Conservation (phyloP, 805 yeast genomes). For the Sugiyamaella floridensis region DNA sequence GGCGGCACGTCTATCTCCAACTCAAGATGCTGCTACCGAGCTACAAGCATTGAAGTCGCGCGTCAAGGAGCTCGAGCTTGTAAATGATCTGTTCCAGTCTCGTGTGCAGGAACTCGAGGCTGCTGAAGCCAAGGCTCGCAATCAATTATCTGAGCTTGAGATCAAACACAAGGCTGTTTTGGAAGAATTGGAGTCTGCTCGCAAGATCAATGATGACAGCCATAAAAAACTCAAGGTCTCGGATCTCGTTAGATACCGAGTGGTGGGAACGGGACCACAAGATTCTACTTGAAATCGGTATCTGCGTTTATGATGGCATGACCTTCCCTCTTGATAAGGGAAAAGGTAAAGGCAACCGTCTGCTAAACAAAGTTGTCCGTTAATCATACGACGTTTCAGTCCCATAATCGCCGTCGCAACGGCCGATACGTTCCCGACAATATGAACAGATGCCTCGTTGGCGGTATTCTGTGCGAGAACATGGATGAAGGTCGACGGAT, state of each 20-base stretch:
- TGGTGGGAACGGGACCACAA: too few species aligned
- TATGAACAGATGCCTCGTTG: conserved; percentile 44
- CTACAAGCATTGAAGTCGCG: conserved; percentile 49
- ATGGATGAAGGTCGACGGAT: conserved; percentile 29
- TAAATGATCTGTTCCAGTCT: conserved; percentile 78
- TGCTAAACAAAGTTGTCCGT: background rate
- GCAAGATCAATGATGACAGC: background rate
- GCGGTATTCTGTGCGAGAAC: conserved; percentile 40
- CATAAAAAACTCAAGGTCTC: background rate
- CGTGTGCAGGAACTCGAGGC: conserved; percentile 76
- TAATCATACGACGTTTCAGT: conserved; percentile 27
- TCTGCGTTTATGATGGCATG: background rate
- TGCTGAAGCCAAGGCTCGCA: conserved; percentile 32
- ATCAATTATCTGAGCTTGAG: background rate
- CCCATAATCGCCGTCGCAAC: conserved; percentile 38
- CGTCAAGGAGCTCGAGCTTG: conserved; percentile 83
- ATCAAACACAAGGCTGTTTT: background rate
- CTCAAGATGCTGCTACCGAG: background rate
- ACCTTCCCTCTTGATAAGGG: background rate
- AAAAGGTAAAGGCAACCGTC: background rate
- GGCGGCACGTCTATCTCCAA: conserved; percentile 7
- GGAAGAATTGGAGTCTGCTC: background rate
- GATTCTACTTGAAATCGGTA: too few species aligned
- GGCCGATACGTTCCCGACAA: conserved; percentile 51
- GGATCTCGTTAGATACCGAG: background rate